Percentiles rank a stretch among this genome's conserved stretches.
Conservation (phyloP, 352 stramenopile genomes). For the Globisporangium orthogonon region DNA sequence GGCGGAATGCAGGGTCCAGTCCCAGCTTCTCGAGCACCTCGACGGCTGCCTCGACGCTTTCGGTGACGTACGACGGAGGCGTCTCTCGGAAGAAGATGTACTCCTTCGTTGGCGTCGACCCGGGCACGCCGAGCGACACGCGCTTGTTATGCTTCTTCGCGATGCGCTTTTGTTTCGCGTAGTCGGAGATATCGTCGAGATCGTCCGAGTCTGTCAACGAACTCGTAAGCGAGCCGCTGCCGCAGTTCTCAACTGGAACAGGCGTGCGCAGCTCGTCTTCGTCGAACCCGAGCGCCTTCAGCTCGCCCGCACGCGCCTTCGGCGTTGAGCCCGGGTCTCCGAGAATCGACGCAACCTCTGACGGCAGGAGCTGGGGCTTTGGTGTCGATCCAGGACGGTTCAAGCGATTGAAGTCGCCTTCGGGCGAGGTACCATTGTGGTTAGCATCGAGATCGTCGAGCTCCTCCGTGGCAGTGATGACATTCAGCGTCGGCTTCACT, state of each 20-base stretch:
- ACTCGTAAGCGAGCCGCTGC: background rate
- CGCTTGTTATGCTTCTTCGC: slow-evolving; percentile 38
- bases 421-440: slow-evolving; percentile 6
- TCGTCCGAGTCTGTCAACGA: slow-evolving; percentile 1
- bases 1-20: slow-evolving; percentile 34
- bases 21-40: slow-evolving; percentile 45
- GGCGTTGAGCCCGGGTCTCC: slow-evolving; percentile 60
- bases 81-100: slow-evolving; percentile 84
- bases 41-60: slow-evolving; percentile 58
- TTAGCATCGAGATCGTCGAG: slow-evolving; percentile 8
- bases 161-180: slow-evolving; percentile 43
- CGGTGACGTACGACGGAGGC: slow-evolving; percentile 69
- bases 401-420: slow-evolving; percentile 41
- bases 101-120: slow-evolving; percentile 65
- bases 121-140: slow-evolving; percentile 50
- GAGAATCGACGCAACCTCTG: slow-evolving; percentile 21
- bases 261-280: slow-evolving; percentile 30
- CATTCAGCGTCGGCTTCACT: slow-evolving; percentile 29
- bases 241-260: slow-evolving; percentile 8
- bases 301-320: slow-evolving; percentile 37
- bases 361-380: slow-evolving; percentile 21
- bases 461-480: slow-evolving; percentile 23
- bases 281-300: slow-evolving; percentile 42
- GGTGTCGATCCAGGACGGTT: slow-evolving; percentile 59
- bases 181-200: slow-evolving; percentile 27